phyloP scores from a whole-genome alignment of 2,329 filamentous ascomycete species.

The Botryosphaeria dothidea region DNA sequence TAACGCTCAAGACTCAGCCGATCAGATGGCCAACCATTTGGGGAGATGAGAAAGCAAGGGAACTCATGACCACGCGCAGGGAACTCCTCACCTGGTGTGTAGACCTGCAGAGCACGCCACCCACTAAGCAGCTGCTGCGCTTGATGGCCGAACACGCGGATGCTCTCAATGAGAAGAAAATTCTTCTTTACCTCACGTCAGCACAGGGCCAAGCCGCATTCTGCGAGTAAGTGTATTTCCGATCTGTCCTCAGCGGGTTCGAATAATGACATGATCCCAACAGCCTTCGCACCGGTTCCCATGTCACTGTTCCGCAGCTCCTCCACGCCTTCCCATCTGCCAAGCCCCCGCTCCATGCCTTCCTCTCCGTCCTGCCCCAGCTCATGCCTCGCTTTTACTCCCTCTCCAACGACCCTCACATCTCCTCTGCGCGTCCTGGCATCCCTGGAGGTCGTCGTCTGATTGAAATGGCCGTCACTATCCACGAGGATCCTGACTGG shows the following conservation, averaged over 20 bases:
- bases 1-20: constrained; percentile 73
- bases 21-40: constrained; percentile 97
- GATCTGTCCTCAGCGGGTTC: not conserved
- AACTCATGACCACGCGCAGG: constrained; percentile 84
- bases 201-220: constrained; percentile 90
- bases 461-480: constrained; percentile 94
- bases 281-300: constrained; percentile 73
- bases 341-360: constrained; percentile 79
- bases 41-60: constrained; percentile 83
- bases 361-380: constrained; percentile 78
- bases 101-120: constrained; percentile 89
- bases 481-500: constrained; percentile 87
- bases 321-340: constrained; percentile 90
- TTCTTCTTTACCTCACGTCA: constrained; percentile 81
- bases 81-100: constrained; percentile 95
- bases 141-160: constrained; percentile 82
- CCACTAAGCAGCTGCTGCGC: constrained; percentile 83
- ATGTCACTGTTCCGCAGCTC: constrained; percentile 82
- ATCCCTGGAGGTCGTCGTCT: constrained; percentile 70
- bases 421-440: constrained; percentile 69
- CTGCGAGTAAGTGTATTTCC: constrained; percentile 61
- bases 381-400: constrained; percentile 99
- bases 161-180: constrained; percentile 81
- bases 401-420: constrained; percentile 90
- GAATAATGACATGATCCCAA: constrained; percentile 8